Percentiles rank a stretch among this genome's conserved stretches.
Evolutionary conservation across 2,329 filamentous ascomycete genomes (phyloP).

Genomic region (Periconia sp.): DNA sequence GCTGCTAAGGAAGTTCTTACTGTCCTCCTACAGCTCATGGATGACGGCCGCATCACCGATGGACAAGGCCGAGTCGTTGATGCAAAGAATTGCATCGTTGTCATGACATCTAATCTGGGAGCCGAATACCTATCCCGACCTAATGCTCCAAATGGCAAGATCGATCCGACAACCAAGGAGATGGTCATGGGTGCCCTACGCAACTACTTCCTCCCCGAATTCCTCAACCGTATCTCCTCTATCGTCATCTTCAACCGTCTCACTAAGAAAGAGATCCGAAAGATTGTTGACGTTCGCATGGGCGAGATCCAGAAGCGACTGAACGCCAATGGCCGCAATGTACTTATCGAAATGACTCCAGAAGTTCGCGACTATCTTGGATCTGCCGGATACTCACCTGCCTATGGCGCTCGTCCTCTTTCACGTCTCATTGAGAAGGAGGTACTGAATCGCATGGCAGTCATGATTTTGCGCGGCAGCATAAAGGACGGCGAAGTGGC

Average conservation of each 20-base stretch:
- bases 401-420: constrained; percentile 90
- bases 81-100: constrained; percentile 97
- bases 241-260: constrained; percentile 99
- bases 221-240: constrained; percentile 96
- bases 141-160: constrained; percentile 77
- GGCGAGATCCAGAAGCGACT: constrained; percentile 90
- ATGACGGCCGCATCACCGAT: constrained; percentile 97
- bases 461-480: constrained; percentile 84
- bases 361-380: constrained; percentile 94
- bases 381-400: constrained; percentile 88
- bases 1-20: constrained; percentile 97
- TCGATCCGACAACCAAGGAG: constrained; percentile 84
- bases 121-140: constrained; percentile 90
- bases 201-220: constrained; percentile 97
- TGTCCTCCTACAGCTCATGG: constrained; percentile 98
- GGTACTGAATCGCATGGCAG: constrained; percentile 89
- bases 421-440: constrained; percentile 94
- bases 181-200: constrained; percentile 89
- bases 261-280: constrained; percentile 85
- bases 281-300: constrained; percentile 91
- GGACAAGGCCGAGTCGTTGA: constrained; percentile 95
- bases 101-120: constrained; percentile 98
- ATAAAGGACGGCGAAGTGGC: constrained; percentile 87
- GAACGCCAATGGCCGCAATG: constrained; percentile 81
- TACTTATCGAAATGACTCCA: constrained; percentile 79